These are phyloP conservation scores for Volvariella volvacea DNA, from an alignment of 1,284 basidiomycete genomes.

Conservation along the genomic window DNA sequence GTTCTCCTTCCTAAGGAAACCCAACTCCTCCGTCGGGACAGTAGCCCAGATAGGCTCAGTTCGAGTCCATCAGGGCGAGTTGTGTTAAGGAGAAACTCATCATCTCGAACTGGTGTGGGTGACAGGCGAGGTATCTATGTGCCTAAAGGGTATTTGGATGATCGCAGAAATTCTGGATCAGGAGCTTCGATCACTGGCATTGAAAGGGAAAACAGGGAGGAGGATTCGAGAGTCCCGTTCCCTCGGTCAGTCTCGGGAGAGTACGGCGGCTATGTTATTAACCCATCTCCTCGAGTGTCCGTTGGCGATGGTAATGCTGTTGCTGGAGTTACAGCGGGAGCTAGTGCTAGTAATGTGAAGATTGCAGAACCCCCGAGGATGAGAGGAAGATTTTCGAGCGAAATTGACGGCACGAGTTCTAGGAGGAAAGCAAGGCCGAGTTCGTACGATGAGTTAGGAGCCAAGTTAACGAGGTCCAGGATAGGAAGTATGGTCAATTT, in stretches of 20 bases:
- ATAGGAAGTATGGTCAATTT: conserved; percentile 67
- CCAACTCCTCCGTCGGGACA: conserved; percentile 41
- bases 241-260: conserved; percentile 50
- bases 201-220: neutral
- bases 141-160: conserved; percentile 26
- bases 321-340: neutral
- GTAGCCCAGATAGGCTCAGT: conserved; percentile 45
- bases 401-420: conserved; percentile 52
- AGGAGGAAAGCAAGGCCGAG: conserved; percentile 52
- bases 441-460: conserved; percentile 62
- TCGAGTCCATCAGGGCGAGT: conserved; percentile 34
- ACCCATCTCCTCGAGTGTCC: conserved; percentile 26
- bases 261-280: conserved; percentile 23
- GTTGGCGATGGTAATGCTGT: conserved; percentile 20
- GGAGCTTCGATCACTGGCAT: conserved; percentile 16
- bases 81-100: conserved; percentile 47
- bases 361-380: neutral
- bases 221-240: conserved; percentile 49
- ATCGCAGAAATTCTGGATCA: conserved; percentile 19
- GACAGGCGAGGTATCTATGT: conserved; percentile 45
- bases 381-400: conserved; percentile 59
- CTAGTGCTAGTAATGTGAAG: neutral
- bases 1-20: conserved; percentile 52
- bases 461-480: conserved; percentile 42
- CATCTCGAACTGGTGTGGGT: conserved; percentile 33